These are phyloP conservation scores for Phytophthora boehmeriae DNA, from an alignment of 352 stramenopile species.

Conservation along the genomic window DNA sequence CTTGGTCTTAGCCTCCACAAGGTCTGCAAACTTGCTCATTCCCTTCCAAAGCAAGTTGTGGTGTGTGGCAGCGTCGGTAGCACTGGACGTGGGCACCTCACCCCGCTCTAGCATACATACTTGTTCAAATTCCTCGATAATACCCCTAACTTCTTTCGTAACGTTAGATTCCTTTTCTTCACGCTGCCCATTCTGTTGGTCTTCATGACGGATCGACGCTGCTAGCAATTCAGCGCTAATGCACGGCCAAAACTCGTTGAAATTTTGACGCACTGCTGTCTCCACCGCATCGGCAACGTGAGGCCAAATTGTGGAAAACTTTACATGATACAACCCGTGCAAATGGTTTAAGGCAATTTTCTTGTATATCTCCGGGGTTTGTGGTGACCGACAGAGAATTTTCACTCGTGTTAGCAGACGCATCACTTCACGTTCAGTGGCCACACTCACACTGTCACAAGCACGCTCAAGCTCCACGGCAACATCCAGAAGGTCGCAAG, in stretches of 20 bases:
- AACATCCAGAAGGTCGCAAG: slow-evolving; percentile 74
- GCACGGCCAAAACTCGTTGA: slow-evolving; percentile 68
- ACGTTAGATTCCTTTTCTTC: slow-evolving; percentile 4
- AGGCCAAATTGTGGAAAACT: slow-evolving; percentile 87
- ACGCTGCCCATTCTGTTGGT: slow-evolving; percentile 20
- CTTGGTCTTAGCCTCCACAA: slow-evolving; percentile 85
- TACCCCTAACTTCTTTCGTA: slow-evolving; percentile 11
- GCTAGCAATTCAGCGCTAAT: slow-evolving; percentile 58
- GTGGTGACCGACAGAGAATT: slow-evolving; percentile 67
- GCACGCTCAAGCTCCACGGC: slow-evolving; percentile 69
- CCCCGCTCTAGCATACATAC: slow-evolving; percentile 67
- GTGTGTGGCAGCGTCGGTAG: slow-evolving; percentile 76
- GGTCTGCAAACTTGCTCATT: slow-evolving; percentile 71
- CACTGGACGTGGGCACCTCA: slow-evolving; percentile 40
- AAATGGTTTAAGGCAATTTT: slow-evolving; percentile 74
- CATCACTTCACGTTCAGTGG: slow-evolving; percentile 85
- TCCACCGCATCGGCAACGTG: slow-evolving; percentile 80
- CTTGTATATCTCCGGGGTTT: slow-evolving; percentile 85
- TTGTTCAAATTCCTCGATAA: slow-evolving; percentile 46
- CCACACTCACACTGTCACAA: slow-evolving; percentile 58
- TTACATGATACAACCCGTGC: slow-evolving; percentile 87
- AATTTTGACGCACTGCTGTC: slow-evolving; percentile 53
- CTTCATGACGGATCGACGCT: slow-evolving; percentile 52
- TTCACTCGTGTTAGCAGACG: slow-evolving; percentile 82
- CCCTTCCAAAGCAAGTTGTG: slow-evolving; percentile 85